Evolutionary conservation across 2,329 filamentous ascomycete species (phyloP).

Genomic region (Colletotrichum sp.): DNA sequence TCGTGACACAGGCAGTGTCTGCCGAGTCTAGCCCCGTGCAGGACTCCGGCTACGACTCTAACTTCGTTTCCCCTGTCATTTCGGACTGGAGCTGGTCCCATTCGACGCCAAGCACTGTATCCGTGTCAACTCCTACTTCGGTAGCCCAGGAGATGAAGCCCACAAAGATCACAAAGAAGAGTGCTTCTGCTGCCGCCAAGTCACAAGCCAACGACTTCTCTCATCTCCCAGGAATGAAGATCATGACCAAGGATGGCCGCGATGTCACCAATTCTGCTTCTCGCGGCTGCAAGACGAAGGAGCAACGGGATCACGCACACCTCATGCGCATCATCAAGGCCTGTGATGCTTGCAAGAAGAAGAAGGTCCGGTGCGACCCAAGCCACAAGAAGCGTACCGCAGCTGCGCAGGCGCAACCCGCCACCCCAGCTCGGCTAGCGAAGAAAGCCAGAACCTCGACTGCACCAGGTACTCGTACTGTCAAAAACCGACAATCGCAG

Average conservation of each 20-base stretch:
- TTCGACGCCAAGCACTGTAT: slow-evolving; percentile 31
- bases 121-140: slow-evolving; percentile 33
- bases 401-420: slow-evolving; percentile 35
- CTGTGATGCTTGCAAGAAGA: slow-evolving; percentile 66
- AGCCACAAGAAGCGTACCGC: slow-evolving; percentile 57
- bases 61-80: slow-evolving; percentile 54
- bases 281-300: slow-evolving; percentile 69
- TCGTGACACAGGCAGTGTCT: slow-evolving; percentile 51
- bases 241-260: slow-evolving; percentile 66
- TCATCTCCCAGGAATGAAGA: slow-evolving; percentile 67
- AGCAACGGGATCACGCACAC: slow-evolving; percentile 71
- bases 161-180: slow-evolving; percentile 29
- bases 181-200: slow-evolving; percentile 23
- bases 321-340: slow-evolving; percentile 72
- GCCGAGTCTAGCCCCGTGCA: slow-evolving; percentile 45
- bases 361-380: slow-evolving; percentile 69
- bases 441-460: slow-evolving; percentile 46
- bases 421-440: slow-evolving; percentile 34
- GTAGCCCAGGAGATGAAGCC: slow-evolving; percentile 29
- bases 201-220: slow-evolving; percentile 48
- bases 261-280: slow-evolving; percentile 69
- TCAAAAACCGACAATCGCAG: neutral
- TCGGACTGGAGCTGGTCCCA: slow-evolving; percentile 54
- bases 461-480: slow-evolving; percentile 19
- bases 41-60: slow-evolving; percentile 51